These are phyloP conservation scores for Saturnispora quitensis DNA, from an alignment of 805 yeast species.

Conservation along the genomic window DNA sequence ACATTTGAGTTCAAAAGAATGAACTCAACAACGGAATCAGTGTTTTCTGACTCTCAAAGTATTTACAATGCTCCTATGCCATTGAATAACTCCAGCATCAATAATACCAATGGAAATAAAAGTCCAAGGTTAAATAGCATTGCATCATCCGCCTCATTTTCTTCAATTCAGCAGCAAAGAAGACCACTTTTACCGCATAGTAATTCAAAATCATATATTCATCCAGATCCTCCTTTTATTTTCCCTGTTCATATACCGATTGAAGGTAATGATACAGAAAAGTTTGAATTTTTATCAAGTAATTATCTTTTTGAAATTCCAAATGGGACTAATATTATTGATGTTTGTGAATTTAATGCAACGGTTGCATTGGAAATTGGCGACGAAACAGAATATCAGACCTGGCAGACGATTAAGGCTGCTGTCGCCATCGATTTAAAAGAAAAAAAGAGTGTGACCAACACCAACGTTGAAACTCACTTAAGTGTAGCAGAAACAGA, in stretches of 20 bases:
- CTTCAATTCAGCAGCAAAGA: constrained; percentile 10
- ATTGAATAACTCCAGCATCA: neutral
- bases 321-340: constrained; percentile 39
- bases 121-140: constrained; percentile 3
- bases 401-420: constrained; percentile 51
- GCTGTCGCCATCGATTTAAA: constrained; percentile 31
- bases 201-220: constrained; percentile 1
- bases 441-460: constrained; percentile 3
- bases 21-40: constrained; percentile 6
- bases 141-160: constrained; percentile 1
- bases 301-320: constrained; percentile 40
- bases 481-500: constrained; percentile 9
- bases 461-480: constrained; percentile 6
- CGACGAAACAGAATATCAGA: constrained; percentile 46
- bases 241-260: constrained; percentile 36
- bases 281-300: constrained; percentile 40
- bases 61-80: neutral
- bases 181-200: constrained; percentile 15
- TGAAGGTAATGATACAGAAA: constrained; percentile 33
- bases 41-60: constrained; percentile 1
- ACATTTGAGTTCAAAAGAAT: constrained; percentile 10
- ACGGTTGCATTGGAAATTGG: constrained; percentile 44
- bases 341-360: constrained; percentile 52
- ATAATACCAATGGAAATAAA: neutral
- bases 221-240: constrained; percentile 24